phyloP scores from a whole-genome alignment of 1,284 basidiomycete species.

The Ganoderma meredithae region DNA sequence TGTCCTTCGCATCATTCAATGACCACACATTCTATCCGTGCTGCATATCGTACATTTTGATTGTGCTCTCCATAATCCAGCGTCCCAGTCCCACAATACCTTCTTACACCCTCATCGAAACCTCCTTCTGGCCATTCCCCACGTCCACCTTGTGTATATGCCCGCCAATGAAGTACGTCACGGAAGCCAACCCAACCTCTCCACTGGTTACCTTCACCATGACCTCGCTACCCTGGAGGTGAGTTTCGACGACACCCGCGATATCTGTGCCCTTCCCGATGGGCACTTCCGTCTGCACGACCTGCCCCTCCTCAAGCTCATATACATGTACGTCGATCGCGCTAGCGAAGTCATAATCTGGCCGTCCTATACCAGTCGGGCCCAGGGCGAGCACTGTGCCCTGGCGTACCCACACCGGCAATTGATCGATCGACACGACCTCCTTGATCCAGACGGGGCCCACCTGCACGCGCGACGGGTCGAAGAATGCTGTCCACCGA shows the following conservation, averaged over 20 bases:
- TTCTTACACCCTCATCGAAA: conserved; percentile 27
- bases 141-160: conserved; percentile 22
- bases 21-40: background rate
- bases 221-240: conserved; percentile 40
- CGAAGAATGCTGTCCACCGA: conserved; percentile 71
- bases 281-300: conserved; percentile 53
- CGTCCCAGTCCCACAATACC: background rate
- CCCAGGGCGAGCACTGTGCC: conserved; percentile 66
- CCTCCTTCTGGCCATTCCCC: conserved; percentile 24
- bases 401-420: conserved; percentile 73
- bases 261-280: conserved; percentile 46
- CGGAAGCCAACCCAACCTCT: conserved; percentile 31
- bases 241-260: conserved; percentile 49
- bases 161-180: conserved; percentile 33
- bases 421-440: conserved; percentile 60
- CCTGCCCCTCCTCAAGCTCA: conserved; percentile 54
- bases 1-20: background rate
- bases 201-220: conserved; percentile 41
- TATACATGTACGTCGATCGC: conserved; percentile 62
- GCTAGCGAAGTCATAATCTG: conserved; percentile 70
- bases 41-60: conserved; percentile 1
- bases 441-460: conserved; percentile 68
- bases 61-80: background rate
- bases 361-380: conserved; percentile 57
- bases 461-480: conserved; percentile 53